Evolutionary conservation across 257 asterid species (phyloP), one percentile per base, ranked within the genome.

Genomic region (Nicotiana attenuata): DNA sequence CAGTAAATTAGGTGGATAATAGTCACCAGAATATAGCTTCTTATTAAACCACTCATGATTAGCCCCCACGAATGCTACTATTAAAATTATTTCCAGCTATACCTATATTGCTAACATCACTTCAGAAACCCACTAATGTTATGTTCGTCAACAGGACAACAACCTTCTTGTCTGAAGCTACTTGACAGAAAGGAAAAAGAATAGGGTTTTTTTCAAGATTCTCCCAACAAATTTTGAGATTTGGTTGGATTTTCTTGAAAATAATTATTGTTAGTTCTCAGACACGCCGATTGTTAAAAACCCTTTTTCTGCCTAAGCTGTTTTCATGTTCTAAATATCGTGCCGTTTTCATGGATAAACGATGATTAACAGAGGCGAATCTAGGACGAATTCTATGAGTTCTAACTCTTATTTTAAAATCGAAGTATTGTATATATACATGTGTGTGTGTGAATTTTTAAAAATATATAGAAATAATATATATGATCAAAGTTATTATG

Each of bases 171-270:
- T 73, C 47, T 38, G 1, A n/a, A 69, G 79, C 78, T 47, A 14
- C 22, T 47, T 45, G 41, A 24, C 79, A 47, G 15, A 73, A 47
- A 50, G 22, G 8, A 47, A 47, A 24, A 2, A 22, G 11, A 56
- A 73, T 24, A 14, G 0, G 2, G 0, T 16, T 65, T 29, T 22
- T 22, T 14, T 7, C 16, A 47, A 50, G 79, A 50, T 73, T 24
- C 79, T 73, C 41, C 63, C 63, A 73, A 73, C 63, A 47, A 73
- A 73, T 47, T 26, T 73, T 73, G 41, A 73, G 79, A 73, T 73
- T 73, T 73, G 8, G 41, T 73, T 50, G 16, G 45, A 73, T 50
- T 47, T 73, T 73, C 4, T 47, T 15, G 41, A 73, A 8, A 7
- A 60, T 24, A 24, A 41, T n/a, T 69, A 41, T 38, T n/a, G 55